Conservation (phyloP, 208 protist species). For the Trypanosoma scelopori region DNA sequence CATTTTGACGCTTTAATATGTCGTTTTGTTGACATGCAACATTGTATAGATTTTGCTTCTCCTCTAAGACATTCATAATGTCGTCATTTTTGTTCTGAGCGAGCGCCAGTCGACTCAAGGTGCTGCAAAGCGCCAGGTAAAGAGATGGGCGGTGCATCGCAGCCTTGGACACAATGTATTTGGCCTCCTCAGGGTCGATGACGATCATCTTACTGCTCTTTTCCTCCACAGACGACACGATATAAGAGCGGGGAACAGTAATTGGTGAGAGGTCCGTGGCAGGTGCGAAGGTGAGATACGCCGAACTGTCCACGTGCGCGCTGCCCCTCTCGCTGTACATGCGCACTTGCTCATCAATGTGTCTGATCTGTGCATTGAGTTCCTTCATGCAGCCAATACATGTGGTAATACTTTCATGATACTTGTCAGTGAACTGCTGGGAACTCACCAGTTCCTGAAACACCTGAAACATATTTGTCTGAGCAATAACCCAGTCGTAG, state of each 20-base stretch:
- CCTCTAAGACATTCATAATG: conserved; percentile 4
- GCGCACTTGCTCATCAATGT: conserved; percentile 37
- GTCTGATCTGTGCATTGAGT: conserved; percentile 28
- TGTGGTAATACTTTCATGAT: conserved; percentile 45
- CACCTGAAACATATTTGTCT: conserved; percentile 38
- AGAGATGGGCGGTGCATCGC: conserved; percentile 37
- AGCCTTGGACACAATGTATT: conserved; percentile 11
- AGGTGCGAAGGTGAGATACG: conserved; percentile 34
- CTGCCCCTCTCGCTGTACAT: conserved; percentile 20
- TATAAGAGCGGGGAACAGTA: conserved; percentile 33
- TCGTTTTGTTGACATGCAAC: conserved; percentile 9
- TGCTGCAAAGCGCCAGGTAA: conserved; percentile 29
- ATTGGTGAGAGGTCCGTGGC: conserved; percentile 21
- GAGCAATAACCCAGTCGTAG: conserved; percentile 48
- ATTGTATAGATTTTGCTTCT: not conserved
- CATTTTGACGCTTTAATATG: not conserved
- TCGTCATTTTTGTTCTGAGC: conserved; percentile 8
- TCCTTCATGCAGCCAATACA: conserved; percentile 44
- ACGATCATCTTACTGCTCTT: conserved; percentile 26
- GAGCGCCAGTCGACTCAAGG: conserved; percentile 18
- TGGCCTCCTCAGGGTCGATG: conserved; percentile 37
- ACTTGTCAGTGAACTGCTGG: conserved; percentile 38
- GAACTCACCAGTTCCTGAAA: conserved; percentile 38
- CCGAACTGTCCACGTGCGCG: not conserved
- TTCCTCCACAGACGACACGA: conserved; percentile 21